Base-by-base conservation (phyloP, 2,329 filamentous ascomycete genomes). In the Neonectria hederae region DNA sequence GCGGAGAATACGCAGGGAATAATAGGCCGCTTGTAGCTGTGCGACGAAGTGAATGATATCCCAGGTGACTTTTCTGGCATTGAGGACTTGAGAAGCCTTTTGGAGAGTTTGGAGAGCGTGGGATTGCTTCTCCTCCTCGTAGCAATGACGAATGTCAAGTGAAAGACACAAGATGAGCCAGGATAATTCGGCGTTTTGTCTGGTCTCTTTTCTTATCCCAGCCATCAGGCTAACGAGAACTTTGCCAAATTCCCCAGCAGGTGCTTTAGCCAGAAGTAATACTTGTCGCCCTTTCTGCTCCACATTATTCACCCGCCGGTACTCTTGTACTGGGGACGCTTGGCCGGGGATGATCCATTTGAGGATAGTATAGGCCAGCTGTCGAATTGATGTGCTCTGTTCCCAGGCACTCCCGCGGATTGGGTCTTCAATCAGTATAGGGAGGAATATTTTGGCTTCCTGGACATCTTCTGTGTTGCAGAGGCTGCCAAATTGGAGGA, bases 11-110 rank as follows among this genome's bases (percentile, higher is more conserved):
- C 88, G 83, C 1, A 91, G 72, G 0, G 89, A 91, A 72, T 91
- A 92, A 6, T 87, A 76, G 0, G 83, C 81, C 5, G 86, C 86
- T 58, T 90, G 86, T 0, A 88, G 76, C 66, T 90, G 87, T 0
- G 89, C 88, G 9, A 83, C 75, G 52, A 90, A 81, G 70, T 93
- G 90, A 46, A 91, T 76, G 19, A 84, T 78, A 10, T 84, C 80
- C 90, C 90, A 92, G 1, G 68, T 75, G 52, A 71, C 26, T 48
- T 63, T 58, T 8, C 53, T 58, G 2, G 52, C 54, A 6, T 43
- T 30, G 11, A 42, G 38, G n/a, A 54, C 21, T 17, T 59, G 32
- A 6, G 54, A 48, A 17, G 46, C 57, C 11, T 60, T 53, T 53
- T 74, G 68, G 13, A 79, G 61, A 13, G 66, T 69, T 26, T 66